Evolutionary conservation across 2,329 filamentous ascomycete species (phyloP).

Genomic region (Beauveria sp.): DNA sequence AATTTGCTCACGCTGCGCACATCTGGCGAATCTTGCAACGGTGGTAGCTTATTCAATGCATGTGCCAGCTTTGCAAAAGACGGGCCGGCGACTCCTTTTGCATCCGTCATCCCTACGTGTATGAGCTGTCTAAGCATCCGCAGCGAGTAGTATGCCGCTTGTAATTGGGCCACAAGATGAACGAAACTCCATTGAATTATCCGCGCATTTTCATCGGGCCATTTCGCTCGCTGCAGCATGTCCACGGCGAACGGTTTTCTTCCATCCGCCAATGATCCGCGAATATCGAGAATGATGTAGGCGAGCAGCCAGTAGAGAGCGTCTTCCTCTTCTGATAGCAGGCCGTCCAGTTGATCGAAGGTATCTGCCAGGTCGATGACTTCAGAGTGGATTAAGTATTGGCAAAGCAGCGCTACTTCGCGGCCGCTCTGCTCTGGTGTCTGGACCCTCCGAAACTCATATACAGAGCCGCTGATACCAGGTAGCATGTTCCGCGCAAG

Average conservation of each 20-base stretch:
- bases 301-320: constrained; percentile 20
- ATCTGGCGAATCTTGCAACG: constrained; percentile 20
- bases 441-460: constrained; percentile 32
- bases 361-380: constrained; percentile 17
- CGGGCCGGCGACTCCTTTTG: background rate
- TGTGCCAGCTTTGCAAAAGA: constrained; percentile 9
- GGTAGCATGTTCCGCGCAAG: constrained; percentile 26
- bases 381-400: constrained; percentile 6
- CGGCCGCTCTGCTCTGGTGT: constrained; percentile 22
- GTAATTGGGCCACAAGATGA: constrained; percentile 54
- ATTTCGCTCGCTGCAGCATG: constrained; percentile 16
- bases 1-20: constrained; percentile 12
- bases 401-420: constrained; percentile 15
- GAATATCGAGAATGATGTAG: constrained; percentile 22
- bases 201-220: background rate
- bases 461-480: constrained; percentile 16
- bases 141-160: constrained; percentile 38
- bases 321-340: background rate
- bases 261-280: constrained; percentile 20
- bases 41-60: constrained; percentile 20
- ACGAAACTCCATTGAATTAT: constrained; percentile 45
- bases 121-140: constrained; percentile 32
- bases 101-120: constrained; percentile 10
- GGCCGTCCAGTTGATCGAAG: constrained; percentile 10
- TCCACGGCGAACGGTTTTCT: constrained; percentile 20